A percentile compares a stretch with the other conserved stretches of the same genome.
phyloP scores from a whole-genome alignment of 2,329 filamentous ascomycete species.

The Trichoderma citrinoviride region DNA sequence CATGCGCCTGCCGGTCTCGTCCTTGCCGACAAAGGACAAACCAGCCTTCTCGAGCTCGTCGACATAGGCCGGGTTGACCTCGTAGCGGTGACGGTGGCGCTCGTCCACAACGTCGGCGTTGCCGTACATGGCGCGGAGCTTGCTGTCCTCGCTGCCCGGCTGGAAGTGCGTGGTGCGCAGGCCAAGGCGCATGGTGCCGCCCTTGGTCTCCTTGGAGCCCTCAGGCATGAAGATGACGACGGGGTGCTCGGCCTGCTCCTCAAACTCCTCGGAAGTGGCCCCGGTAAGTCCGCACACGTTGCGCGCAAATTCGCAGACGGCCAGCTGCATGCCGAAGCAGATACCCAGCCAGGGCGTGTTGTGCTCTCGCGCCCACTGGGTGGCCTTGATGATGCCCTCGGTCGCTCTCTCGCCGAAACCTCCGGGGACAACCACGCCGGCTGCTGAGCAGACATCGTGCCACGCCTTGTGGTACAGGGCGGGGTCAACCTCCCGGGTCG shows the following conservation, averaged over 20 bases:
- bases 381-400: conserved; percentile 84
- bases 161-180: conserved; percentile 74
- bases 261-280: conserved; percentile 57
- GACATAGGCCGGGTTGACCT: conserved; percentile 80
- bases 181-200: conserved; percentile 85
- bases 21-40: conserved; percentile 74
- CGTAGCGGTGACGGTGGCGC: conserved; percentile 85
- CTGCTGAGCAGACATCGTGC: conserved; percentile 71
- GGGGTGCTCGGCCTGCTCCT: conserved; percentile 55
- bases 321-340: conserved; percentile 89
- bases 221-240: conserved; percentile 94
- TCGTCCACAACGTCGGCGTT: conserved; percentile 57
- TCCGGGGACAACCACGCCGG: conserved; percentile 50
- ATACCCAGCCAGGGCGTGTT: conserved; percentile 83
- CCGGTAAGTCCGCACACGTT: conserved; percentile 64
- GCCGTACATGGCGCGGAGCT: conserved; percentile 73
- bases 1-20: conserved; percentile 74
- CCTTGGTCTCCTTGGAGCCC: conserved; percentile 45
- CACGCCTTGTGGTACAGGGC: conserved; percentile 81
- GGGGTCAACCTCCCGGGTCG: conserved; percentile 59
- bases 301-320: conserved; percentile 84
- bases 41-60: conserved; percentile 66
- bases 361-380: conserved; percentile 82
- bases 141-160: conserved; percentile 71
- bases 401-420: conserved; percentile 81